Evolutionary conservation across 1,284 basidiomycete species (phyloP).

Genomic region (Athelia sp.): DNA sequence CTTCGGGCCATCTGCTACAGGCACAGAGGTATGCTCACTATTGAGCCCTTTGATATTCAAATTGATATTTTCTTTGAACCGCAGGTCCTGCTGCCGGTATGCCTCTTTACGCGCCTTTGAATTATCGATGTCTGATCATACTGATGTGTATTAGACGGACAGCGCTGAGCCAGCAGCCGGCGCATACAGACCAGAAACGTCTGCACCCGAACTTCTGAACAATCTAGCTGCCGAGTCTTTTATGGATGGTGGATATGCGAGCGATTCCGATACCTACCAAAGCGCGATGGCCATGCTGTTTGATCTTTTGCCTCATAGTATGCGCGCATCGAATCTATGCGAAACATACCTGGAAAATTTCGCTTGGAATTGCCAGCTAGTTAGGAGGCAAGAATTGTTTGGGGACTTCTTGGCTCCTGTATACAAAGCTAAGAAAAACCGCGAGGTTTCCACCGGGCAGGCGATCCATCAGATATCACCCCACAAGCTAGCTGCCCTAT

Average conservation of each 20-base stretch:
- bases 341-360: constrained; percentile 65
- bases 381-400: constrained; percentile 61
- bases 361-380: constrained; percentile 54
- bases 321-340: constrained; percentile 57
- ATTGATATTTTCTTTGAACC: background rate
- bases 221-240: constrained; percentile 41
- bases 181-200: constrained; percentile 27
- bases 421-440: constrained; percentile 47
- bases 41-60: background rate
- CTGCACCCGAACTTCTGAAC: constrained; percentile 31
- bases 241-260: constrained; percentile 32
- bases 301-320: constrained; percentile 44
- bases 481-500: constrained; percentile 54
- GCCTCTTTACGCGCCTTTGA: background rate
- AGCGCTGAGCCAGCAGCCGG: constrained; percentile 30
- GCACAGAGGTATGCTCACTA: constrained; percentile 42
- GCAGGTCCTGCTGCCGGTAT: constrained; percentile 46
- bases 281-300: constrained; percentile 37
- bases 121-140: background rate
- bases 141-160: constrained; percentile 37
- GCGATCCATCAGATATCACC: constrained; percentile 31
- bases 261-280: constrained; percentile 21
- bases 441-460: constrained; percentile 21
- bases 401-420: constrained; percentile 56
- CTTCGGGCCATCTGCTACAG: constrained; percentile 63